A percentile compares a stretch with the other conserved stretches of the same genome.
Evolutionary conservation across 306 rosid genomes (phyloP).

Genomic region (Lathyrus sativus): DNA sequence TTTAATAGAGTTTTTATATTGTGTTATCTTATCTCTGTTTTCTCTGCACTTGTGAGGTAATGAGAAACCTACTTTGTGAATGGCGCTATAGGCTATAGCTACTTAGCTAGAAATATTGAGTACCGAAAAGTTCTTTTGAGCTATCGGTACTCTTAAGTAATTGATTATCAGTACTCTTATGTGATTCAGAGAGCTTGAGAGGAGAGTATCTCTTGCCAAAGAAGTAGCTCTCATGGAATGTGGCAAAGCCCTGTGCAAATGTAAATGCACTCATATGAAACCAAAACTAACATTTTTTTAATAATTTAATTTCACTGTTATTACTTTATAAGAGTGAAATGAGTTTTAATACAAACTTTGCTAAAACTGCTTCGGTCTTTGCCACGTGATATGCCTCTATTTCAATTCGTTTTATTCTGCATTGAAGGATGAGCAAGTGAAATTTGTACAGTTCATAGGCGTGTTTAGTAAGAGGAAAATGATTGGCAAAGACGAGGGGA

Average conservation of each 20-base stretch:
- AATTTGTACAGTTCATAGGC: no score
- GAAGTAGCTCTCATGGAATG: background rate
- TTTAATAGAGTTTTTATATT: background rate
- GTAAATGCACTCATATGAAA: background rate
- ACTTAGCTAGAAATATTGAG: background rate
- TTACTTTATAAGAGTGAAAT: background rate
- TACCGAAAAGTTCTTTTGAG: background rate
- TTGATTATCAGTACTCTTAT: background rate
- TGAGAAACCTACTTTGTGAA: background rate
- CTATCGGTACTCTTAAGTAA: background rate
- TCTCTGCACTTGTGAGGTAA: background rate
- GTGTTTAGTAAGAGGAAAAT: background rate
- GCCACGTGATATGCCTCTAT: no score
- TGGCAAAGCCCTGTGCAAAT: background rate
- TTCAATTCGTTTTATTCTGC: no score
- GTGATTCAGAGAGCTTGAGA: background rate
- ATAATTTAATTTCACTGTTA: background rate
- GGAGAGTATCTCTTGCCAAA: background rate
- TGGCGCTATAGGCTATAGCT: background rate
- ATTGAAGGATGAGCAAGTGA: no score
- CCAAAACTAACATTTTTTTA: background rate
- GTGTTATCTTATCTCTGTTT: background rate
- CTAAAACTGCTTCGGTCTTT: background rate
- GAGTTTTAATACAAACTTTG: background rate
- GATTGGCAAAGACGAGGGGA: background rate